Conservation (phyloP, 169 alveolate species). For the Plasmodium blacklocki region DNA sequence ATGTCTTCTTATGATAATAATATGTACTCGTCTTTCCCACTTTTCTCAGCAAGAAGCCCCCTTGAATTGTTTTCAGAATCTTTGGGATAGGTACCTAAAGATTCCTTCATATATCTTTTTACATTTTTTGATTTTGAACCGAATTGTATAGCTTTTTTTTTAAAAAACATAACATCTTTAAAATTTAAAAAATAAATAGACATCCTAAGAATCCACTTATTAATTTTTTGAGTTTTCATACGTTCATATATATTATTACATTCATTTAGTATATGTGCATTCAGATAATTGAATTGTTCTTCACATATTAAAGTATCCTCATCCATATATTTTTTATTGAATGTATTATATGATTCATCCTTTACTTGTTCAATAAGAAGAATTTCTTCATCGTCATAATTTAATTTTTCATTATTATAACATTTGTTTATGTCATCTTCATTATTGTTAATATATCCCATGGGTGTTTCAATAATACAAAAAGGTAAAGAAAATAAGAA, state of each 20-base stretch:
- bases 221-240: constrained; percentile 35
- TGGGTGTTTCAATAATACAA: constrained; percentile 37
- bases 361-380: no score
- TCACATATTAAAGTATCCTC: not conserved
- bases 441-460: not conserved
- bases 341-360: not conserved
- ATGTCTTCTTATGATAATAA: constrained; percentile 11
- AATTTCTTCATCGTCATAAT: not conserved
- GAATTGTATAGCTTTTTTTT: constrained; percentile 85
- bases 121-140: constrained; percentile 80
- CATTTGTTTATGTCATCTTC: not conserved
- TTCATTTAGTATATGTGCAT: not conserved
- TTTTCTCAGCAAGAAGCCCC: constrained; percentile 4
- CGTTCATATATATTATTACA: constrained; percentile 17
- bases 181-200: constrained; percentile 72
- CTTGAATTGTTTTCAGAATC: not conserved
- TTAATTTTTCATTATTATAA: not conserved
- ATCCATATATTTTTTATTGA: not conserved
- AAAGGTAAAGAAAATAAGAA: constrained; percentile 72
- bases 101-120: constrained; percentile 53
- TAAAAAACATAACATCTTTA: constrained; percentile 77
- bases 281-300: not conserved
- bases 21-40: constrained; percentile 25
- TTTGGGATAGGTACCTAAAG: not conserved
- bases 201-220: constrained; percentile 85